Evolutionary conservation across 345 rosid genomes (phyloP).

Genomic region (Salix suchowensis): DNA sequence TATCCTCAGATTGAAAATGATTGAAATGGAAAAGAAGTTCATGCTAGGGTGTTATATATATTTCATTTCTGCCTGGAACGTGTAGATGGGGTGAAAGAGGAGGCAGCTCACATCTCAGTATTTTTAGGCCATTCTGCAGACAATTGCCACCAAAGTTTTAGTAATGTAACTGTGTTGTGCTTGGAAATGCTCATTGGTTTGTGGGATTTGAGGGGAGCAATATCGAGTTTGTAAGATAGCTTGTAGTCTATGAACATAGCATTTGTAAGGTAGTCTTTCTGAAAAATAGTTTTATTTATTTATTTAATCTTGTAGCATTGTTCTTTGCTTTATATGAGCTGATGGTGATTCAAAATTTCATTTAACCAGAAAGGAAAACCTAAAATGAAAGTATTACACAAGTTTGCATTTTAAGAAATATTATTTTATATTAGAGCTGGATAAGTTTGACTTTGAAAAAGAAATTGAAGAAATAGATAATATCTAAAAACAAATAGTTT

Average conservation of each 20-base stretch:
- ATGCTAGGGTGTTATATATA: background rate
- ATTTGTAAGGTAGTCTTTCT: conserved; percentile 21
- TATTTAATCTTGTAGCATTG: background rate
- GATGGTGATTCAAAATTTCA: background rate
- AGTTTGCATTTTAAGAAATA: too few species aligned
- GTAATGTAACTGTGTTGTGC: conserved; percentile 11
- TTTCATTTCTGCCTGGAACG: conserved; percentile 3
- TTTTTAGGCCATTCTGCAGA: background rate
- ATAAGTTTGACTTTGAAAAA: too few species aligned
- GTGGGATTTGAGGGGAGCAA: conserved; percentile 1
- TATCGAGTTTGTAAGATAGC: conserved; percentile 8
- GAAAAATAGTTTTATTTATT: background rate
- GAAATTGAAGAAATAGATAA: too few species aligned
- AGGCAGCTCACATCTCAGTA: background rate
- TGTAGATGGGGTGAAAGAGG: background rate
- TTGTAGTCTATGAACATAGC: conserved; percentile 2
- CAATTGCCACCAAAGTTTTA: conserved; percentile 3
- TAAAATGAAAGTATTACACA: too few species aligned
- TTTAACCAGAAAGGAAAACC: background rate
- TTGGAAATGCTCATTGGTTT: conserved; percentile 11
- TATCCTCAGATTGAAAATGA: conserved; percentile 2
- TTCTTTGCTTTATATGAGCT: background rate
- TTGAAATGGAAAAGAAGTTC: background rate
- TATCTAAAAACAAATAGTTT: too few species aligned
- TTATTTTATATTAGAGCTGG: too few species aligned